These are phyloP conservation scores for Xanthoceras sorbifolium DNA, from an alignment of 345 rosid genomes.

Conservation along the genomic window DNA sequence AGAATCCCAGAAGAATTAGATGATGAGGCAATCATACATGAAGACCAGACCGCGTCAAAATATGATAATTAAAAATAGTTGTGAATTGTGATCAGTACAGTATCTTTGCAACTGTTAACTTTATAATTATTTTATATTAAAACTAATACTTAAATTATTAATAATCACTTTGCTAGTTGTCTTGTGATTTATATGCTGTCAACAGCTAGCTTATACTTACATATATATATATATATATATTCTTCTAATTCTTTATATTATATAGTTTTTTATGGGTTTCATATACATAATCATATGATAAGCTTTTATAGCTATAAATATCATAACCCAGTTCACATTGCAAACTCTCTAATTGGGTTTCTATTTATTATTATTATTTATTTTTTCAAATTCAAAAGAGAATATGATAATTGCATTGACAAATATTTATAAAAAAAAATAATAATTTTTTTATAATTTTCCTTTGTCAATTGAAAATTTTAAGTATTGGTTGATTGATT, in stretches of 20 bases:
- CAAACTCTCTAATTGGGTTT: not conserved
- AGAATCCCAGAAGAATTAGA: slow-evolving; percentile 1
- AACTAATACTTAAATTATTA: not conserved
- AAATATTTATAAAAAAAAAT: too few species aligned
- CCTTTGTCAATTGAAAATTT: not conserved
- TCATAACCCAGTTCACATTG: not conserved
- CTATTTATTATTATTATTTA: too few species aligned
- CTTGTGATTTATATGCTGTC: slow-evolving; percentile 9
- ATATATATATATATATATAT: not conserved
- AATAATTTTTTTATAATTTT: too few species aligned
- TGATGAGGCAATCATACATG: not conserved
- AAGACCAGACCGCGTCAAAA: slow-evolving; percentile 13
- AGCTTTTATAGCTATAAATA: not conserved
- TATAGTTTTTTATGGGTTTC: not conserved
- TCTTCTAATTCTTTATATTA: not conserved
- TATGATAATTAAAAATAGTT: not conserved
- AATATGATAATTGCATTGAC: too few species aligned
- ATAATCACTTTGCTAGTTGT: not conserved
- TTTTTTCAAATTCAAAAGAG: not conserved
- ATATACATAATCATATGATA: not conserved
- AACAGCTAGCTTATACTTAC: not conserved
- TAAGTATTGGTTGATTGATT: too few species aligned
- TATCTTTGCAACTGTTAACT: not conserved
- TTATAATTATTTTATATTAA: not conserved
- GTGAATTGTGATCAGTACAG: too few species aligned